Conservation (phyloP, 768 basidiomycete genomes). For the Auricularia sp. region DNA sequence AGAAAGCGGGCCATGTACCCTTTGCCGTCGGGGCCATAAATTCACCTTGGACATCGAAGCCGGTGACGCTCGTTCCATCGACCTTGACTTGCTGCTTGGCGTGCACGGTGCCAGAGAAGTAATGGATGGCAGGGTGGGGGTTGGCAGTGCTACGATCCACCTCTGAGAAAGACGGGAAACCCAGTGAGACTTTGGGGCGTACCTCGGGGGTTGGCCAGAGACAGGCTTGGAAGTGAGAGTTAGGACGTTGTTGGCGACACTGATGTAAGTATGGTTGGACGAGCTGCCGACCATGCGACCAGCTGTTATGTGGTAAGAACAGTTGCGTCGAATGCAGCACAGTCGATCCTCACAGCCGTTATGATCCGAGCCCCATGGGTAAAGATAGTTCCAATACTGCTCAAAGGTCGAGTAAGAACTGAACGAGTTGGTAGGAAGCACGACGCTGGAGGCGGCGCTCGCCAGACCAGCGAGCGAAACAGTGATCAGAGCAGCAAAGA, state of each 20-base stretch:
- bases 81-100: constrained; percentile 35
- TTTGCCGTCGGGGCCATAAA: constrained; percentile 32
- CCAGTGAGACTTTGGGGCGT: no score
- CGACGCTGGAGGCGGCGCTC: constrained; percentile 2
- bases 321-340: not conserved
- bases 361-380: constrained; percentile 39
- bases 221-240: constrained; percentile 35
- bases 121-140: constrained; percentile 35
- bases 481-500: not conserved
- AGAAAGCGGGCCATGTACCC: constrained; percentile 38
- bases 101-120: constrained; percentile 29
- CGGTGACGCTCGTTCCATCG: constrained; percentile 20
- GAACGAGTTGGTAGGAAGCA: constrained; percentile 32
- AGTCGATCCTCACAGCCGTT: constrained; percentile 29
- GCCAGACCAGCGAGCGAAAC: not conserved
- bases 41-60: constrained; percentile 33
- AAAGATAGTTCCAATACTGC: constrained; percentile 33
- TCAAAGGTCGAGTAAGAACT: constrained; percentile 30
- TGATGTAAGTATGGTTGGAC: constrained; percentile 31
- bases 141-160: constrained; percentile 20
- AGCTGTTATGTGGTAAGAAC: constrained; percentile 16
- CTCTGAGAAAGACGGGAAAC: not conserved
- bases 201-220: constrained; percentile 28
- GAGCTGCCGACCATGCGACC: constrained; percentile 36
- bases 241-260: constrained; percentile 28